Evolutionary conservation across 768 basidiomycete genomes (phyloP).

Genomic region (Epithele typhae): DNA sequence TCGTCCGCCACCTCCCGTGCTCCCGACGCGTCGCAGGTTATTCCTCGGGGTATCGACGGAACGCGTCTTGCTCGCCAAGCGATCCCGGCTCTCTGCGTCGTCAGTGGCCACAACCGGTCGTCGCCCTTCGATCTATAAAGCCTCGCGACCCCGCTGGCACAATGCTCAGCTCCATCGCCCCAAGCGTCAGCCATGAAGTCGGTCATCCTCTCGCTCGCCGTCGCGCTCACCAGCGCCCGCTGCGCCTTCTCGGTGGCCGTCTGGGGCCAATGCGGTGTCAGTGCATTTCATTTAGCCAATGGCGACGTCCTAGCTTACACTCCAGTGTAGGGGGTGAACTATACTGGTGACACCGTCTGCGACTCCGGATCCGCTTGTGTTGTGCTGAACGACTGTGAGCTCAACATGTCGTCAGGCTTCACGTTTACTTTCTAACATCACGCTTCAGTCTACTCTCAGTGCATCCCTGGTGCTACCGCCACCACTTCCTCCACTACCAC

Average conservation of each 20-base stretch:
- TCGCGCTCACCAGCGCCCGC: conserved; percentile 20
- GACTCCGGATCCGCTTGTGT: conserved; percentile 41
- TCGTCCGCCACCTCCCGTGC: neutral
- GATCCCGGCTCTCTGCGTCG: no score
- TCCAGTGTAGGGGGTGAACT: conserved; percentile 30
- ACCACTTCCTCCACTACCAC: conserved; percentile 24
- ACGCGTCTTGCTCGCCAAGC: neutral
- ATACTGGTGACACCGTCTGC: conserved; percentile 41
- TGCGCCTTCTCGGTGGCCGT: conserved; percentile 31
- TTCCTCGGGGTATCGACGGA: conserved; percentile 13
- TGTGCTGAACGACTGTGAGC: conserved; percentile 38
- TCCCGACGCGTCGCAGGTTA: conserved; percentile 4
- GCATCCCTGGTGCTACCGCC: conserved; percentile 33
- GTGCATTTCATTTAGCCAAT: neutral
- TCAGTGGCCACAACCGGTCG: no score
- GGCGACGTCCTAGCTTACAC: neutral
- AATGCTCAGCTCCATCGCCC: no score
- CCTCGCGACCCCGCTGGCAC: no score
- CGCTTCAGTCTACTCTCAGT: conserved; percentile 45
- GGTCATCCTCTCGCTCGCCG: conserved; percentile 18
- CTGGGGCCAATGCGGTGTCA: conserved; percentile 47
- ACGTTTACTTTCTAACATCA: neutral
- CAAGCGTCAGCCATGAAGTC: conserved; percentile 18
- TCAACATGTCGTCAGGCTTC: neutral
- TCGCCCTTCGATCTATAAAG: no score